These are phyloP conservation scores for Endoconidiophora polonica DNA, from an alignment of 2,329 filamentous ascomycete genomes.

Conservation along the genomic window DNA sequence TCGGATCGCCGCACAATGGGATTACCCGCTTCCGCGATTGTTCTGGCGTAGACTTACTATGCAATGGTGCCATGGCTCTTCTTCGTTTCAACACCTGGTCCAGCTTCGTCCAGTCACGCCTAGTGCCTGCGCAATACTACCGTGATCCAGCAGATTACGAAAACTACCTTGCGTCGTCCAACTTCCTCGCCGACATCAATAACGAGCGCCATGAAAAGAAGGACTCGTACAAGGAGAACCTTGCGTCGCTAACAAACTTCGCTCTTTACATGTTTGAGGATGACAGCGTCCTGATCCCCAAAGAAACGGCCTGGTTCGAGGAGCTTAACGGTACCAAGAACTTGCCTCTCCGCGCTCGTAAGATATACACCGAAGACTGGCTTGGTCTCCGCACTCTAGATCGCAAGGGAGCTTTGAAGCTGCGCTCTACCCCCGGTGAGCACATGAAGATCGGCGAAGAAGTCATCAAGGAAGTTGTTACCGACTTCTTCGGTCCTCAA, in stretches of 20 bases:
- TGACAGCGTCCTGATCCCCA: constrained; percentile 73
- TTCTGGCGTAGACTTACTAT: constrained; percentile 56
- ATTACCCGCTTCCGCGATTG: constrained; percentile 73
- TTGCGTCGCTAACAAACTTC: constrained; percentile 56
- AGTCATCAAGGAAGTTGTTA: constrained; percentile 48
- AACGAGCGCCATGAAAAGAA: constrained; percentile 74
- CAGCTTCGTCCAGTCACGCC: constrained; percentile 53
- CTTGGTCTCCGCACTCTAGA: constrained; percentile 68
- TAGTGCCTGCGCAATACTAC: constrained; percentile 94
- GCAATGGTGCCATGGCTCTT: constrained; percentile 61
- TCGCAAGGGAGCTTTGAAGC: constrained; percentile 59
- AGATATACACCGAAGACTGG: constrained; percentile 84
- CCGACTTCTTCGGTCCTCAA: constrained; percentile 45
- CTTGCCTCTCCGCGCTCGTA: constrained; percentile 49
- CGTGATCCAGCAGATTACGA: constrained; percentile 53
- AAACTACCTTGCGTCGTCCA: constrained; percentile 61
- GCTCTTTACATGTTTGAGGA: constrained; percentile 83
- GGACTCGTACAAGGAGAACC: constrained; percentile 50
- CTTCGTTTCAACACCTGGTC: constrained; percentile 71
- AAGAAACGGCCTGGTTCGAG: constrained; percentile 79
- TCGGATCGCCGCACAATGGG: constrained; percentile 83
- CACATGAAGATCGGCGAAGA: constrained; percentile 70
- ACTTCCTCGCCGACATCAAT: constrained; percentile 90
- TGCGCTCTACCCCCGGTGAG: constrained; percentile 53
- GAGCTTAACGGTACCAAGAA: constrained; percentile 61